These are phyloP conservation scores for Saprolegnia diclina DNA, from an alignment of 352 stramenopile species.

Conservation along the genomic window DNA sequence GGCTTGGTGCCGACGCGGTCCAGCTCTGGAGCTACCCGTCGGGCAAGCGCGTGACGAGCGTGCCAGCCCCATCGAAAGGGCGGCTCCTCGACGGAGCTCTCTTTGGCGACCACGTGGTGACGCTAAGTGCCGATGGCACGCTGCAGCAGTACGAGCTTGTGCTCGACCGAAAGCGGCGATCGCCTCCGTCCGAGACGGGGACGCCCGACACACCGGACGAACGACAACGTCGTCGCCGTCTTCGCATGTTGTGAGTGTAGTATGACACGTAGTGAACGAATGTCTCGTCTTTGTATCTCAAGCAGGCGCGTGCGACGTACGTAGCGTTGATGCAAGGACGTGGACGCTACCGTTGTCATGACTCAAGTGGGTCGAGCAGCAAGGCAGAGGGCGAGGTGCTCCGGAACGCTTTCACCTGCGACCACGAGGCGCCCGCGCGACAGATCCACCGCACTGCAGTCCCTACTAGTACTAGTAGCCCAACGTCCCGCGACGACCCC, in stretches of 20 bases:
- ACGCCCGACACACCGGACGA: neutral
- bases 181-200: neutral
- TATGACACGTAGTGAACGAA: too few relatives aligned
- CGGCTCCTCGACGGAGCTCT: neutral
- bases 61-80: neutral
- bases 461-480: too few relatives aligned
- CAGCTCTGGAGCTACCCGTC: slow-evolving; percentile 17
- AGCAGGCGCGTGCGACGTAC: too few relatives aligned
- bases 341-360: too few relatives aligned
- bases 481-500: too few relatives aligned
- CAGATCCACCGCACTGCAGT: too few relatives aligned
- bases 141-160: slow-evolving; percentile 17
- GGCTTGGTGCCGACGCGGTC: neutral
- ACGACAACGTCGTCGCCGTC: neutral
- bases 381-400: too few relatives aligned
- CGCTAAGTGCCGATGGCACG: slow-evolving; percentile 5
- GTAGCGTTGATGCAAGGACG: too few relatives aligned
- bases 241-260: neutral
- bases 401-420: too few relatives aligned
- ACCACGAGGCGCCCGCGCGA: too few relatives aligned
- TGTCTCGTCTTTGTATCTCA: too few relatives aligned
- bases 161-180: neutral
- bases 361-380: too few relatives aligned
- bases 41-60: neutral
- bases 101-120: neutral